Evolutionary conservation across 768 basidiomycete genomes (phyloP), one percentile per base, ranked within the genome.

Genomic region (Trametes elegans): DNA sequence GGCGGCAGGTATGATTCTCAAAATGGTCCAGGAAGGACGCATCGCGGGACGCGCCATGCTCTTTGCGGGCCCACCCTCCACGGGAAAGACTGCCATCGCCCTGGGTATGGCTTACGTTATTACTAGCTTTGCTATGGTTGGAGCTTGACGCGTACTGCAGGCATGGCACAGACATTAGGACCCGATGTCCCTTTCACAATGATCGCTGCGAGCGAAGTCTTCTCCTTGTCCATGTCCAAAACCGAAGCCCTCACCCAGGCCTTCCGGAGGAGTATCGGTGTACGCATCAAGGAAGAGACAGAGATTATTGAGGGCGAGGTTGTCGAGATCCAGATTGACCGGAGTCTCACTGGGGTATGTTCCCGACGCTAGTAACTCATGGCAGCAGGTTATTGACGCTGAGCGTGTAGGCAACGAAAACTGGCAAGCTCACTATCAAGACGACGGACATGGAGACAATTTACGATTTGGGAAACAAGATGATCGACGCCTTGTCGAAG

Each of bases 361-460:
- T 72, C 11, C 5, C 13, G 34, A 29, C 7, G 1, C 29, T 3
- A n/a, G 8, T 18, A 19, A 9, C 35, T 24, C 40, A n/a, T n/a
- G n/a, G 16, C 7, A 10, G 27, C 3, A 2, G 16, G 5, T 14
- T 40, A 7, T 41, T 52, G 24, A 31, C 27, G 26, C 11, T 11
- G 6, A 18, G n/a, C 24, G n/a, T 36, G 32, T 63, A 97, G 95
- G 93, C 95, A 0, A 97, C 94, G 4, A 98, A 98, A 74, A 98
- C 97, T 2, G 97, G 96, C 3, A 95, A 97, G 69, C 71, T 98
- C 57, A 98, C 97, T 0, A 89, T 99, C 65, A 98, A 98, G 73
- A 96, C 93, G 13, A 97, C 94, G 2, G 96, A 98, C 70, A 98
- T 99, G 97, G 97, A 98, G 75, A 98, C 97, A 5, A 88, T 99